Percentiles rank a stretch among this genome's conserved stretches.
Evolutionary conservation across 495 filamentous ascomycete species (phyloP).

Genomic region (Penicillium argentinense): DNA sequence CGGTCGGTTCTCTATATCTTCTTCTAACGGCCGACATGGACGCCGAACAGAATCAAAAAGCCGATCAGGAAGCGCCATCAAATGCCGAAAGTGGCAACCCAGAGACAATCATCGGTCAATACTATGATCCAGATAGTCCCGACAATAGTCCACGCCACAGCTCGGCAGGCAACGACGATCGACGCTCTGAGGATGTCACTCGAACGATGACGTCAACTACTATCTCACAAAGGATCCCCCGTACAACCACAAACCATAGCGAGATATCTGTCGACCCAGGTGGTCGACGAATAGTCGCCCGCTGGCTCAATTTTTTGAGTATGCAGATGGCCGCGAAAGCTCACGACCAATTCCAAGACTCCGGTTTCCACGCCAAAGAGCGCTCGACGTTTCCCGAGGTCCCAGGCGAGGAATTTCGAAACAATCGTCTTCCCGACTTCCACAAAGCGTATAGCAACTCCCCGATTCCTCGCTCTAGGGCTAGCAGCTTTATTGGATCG

Average conservation of each 20-base stretch:
- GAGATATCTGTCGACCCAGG: constrained; percentile 19
- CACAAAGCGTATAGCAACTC: constrained; percentile 37
- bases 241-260: constrained; percentile 11
- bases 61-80: background rate
- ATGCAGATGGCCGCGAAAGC: constrained; percentile 41
- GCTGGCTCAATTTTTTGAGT: constrained; percentile 29
- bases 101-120: background rate
- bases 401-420: constrained; percentile 49
- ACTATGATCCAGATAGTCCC: background rate
- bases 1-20: constrained; percentile 54
- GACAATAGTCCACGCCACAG: background rate
- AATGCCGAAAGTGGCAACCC: constrained; percentile 8
- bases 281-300: constrained; percentile 41
- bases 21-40: constrained; percentile 38
- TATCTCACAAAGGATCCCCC: constrained; percentile 4
- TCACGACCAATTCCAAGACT: constrained; percentile 41
- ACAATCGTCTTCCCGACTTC: constrained; percentile 35
- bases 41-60: constrained; percentile 14
- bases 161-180: background rate
- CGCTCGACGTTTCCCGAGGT: constrained; percentile 50
- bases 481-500: constrained; percentile 20
- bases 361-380: constrained; percentile 42
- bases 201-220: background rate
- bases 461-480: constrained; percentile 22
- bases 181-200: background rate